Percentiles rank a stretch among this genome's conserved stretches.
Evolutionary conservation across 2,329 filamentous ascomycete genomes (phyloP).

Genomic region (Fusarium pseudocircinatum): DNA sequence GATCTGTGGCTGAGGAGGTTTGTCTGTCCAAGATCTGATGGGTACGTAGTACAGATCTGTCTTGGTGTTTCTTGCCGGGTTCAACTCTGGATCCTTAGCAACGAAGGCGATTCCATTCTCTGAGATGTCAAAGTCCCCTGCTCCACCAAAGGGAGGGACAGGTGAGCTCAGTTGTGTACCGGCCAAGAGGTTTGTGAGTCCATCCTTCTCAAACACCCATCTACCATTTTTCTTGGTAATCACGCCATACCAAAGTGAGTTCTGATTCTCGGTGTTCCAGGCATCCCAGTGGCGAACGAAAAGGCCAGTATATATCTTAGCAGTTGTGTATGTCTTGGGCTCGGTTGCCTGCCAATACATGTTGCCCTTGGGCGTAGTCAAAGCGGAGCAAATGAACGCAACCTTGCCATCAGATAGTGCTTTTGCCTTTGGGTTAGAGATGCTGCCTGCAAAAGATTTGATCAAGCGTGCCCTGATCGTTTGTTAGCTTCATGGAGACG

Average conservation of each 20-base stretch:
- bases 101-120: conserved; percentile 74
- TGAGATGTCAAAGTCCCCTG: conserved; percentile 82
- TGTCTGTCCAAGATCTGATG: conserved; percentile 67
- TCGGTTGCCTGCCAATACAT: conserved; percentile 73
- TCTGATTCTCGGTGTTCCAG: conserved; percentile 75
- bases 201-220: conserved; percentile 55
- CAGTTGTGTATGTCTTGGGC: conserved; percentile 69
- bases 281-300: conserved; percentile 87
- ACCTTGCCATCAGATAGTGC: conserved; percentile 59
- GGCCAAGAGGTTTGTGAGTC: conserved; percentile 71
- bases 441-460: conserved; percentile 58
- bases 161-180: conserved; percentile 71
- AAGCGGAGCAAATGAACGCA: conserved; percentile 68
- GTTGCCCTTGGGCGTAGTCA: conserved; percentile 73
- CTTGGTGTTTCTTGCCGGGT: conserved; percentile 80
- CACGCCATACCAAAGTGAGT: conserved; percentile 77
- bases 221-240: conserved; percentile 57
- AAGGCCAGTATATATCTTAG: conserved; percentile 76
- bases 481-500: neutral
- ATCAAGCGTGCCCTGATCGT: conserved; percentile 53
- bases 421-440: conserved; percentile 69
- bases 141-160: conserved; percentile 80
- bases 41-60: conserved; percentile 81
- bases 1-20: conserved; percentile 61
- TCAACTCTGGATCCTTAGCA: conserved; percentile 76